Evolutionary conservation across 345 rosid species (phyloP).

Genomic region (Gossypium turneri): DNA sequence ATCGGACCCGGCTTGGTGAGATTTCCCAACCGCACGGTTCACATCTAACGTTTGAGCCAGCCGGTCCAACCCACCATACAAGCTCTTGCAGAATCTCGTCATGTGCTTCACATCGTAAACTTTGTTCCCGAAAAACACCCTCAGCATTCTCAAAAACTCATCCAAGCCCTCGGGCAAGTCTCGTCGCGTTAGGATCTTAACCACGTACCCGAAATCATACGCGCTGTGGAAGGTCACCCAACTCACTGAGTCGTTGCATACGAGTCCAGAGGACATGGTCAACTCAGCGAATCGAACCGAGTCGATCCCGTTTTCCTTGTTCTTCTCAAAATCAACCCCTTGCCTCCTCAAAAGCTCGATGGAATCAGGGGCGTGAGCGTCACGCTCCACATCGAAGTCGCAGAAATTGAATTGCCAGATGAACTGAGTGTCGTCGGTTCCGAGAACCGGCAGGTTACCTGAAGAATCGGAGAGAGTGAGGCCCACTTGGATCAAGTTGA

Average conservation of each 20-base stretch:
- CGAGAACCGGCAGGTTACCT: constrained; percentile 64
- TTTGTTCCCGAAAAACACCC: constrained; percentile 52
- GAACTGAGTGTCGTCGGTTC: constrained; percentile 26
- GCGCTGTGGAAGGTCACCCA: constrained; percentile 95
- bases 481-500: constrained; percentile 77
- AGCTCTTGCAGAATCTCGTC: constrained; percentile 56
- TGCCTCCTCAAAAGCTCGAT: constrained; percentile 71
- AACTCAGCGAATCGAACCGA: constrained; percentile 68
- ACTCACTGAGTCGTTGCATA: constrained; percentile 66
- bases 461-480: constrained; percentile 56
- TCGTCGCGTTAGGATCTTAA: constrained; percentile 71
- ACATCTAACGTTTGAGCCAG: constrained; percentile 50
- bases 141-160: constrained; percentile 44
- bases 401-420: constrained; percentile 86
- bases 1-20: constrained; percentile 92
- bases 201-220: constrained; percentile 82
- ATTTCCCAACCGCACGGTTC: constrained; percentile 68
- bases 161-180: constrained; percentile 42
- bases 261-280: constrained; percentile 80
- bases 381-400: constrained; percentile 66
- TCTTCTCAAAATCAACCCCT: constrained; percentile 71
- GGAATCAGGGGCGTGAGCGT: constrained; percentile 77
- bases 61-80: constrained; percentile 76
- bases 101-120: constrained; percentile 82
- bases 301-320: constrained; percentile 46